Percentiles rank a stretch among this genome's conserved stretches.
Conservation (phyloP, 306 rosid species). For the Gastrolobium bilobum region DNA sequence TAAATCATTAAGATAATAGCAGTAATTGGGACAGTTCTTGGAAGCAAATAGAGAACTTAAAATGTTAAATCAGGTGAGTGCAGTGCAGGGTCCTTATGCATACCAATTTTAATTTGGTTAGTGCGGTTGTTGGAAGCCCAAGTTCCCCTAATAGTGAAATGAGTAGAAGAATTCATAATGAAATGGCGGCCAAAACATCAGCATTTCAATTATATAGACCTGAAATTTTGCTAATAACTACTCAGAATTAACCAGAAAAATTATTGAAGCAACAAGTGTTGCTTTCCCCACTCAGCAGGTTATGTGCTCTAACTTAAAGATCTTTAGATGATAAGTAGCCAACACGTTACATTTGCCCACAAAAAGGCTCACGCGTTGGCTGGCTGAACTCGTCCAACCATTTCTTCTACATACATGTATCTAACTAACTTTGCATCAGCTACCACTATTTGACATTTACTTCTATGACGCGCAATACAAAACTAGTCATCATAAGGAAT, state of each 20-base stretch:
- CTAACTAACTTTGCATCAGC: neutral
- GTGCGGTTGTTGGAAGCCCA: slow-evolving; percentile 37
- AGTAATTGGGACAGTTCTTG: slow-evolving; percentile 26
- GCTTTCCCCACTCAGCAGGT: slow-evolving; percentile 21
- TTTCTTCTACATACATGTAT: neutral
- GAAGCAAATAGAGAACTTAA: slow-evolving; percentile 5
- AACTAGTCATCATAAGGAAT: neutral
- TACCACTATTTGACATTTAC: slow-evolving; percentile 19
- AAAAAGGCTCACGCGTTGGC: neutral
- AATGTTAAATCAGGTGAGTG: slow-evolving; percentile 8
- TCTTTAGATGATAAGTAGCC: slow-evolving; percentile 8
- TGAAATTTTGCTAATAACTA: slow-evolving; percentile 21
- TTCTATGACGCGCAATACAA: neutral
- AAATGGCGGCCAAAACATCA: neutral
- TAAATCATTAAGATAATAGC: slow-evolving; percentile 16
- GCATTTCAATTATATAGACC: slow-evolving; percentile 7
- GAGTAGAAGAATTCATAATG: neutral
- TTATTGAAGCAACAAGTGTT: slow-evolving; percentile 33
- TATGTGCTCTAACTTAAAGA: slow-evolving; percentile 17
- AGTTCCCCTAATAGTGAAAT: neutral
- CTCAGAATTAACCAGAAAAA: slow-evolving; percentile 32
- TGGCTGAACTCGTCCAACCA: slow-evolving; percentile 30
- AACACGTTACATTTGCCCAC: slow-evolving; percentile 8
- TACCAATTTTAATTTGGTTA: slow-evolving; percentile 28
- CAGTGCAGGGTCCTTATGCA: slow-evolving; percentile 18